Evolutionary conservation across 192 early-diverging fungal species (phyloP), one percentile per base, ranked within the genome.

Genomic region (Geosiphon pyriformis): DNA sequence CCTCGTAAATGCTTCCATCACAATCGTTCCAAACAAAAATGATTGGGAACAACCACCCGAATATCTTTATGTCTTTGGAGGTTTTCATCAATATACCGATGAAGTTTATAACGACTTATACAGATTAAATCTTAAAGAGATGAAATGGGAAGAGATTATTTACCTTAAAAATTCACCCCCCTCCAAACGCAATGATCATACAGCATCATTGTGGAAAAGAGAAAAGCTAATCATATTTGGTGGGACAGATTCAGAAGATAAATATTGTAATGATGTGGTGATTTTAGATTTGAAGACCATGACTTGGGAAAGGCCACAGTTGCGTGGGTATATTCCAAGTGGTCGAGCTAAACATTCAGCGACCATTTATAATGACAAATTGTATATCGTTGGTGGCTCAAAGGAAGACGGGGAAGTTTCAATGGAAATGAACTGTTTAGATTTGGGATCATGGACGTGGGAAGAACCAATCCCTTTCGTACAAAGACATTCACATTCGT

Each of bases 41-140:
- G 59, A 74, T 46, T 12, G n/a, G 6, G 23, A 34, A n/a, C 51
- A 61, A 31, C 51, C 35, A 2, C 60, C 60, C 23, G 23, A 54
- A n/a, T 50, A 50, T 35, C 37, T 86, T 18, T 83, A 81, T 56
- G 77, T 81, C 0, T 84, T 87, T 76, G 83, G 80, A 31, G 84
- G 87, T 0, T 88, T 88, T 62, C 69, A 88, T 61, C 76, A 80
- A 42, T 88, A 86, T 59, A 84, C 79, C 11, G 85, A 85, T 67
- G 85, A 84, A 42, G 84, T 88, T 29, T 87, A 80, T 71, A 85
- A 88, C 61, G 80, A 82, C 60, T 66, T 88, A 18, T 82, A 82
- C 63, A 71, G 72, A n/a, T 67, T 87, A 1, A 74, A 78, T 34
- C 23, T 81, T 4, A 68, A 78, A 11, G 72, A 76, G 7, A 68